Base-by-base conservation (phyloP, 495 filamentous ascomycete genomes). In the Lophium mytilinum region DNA sequence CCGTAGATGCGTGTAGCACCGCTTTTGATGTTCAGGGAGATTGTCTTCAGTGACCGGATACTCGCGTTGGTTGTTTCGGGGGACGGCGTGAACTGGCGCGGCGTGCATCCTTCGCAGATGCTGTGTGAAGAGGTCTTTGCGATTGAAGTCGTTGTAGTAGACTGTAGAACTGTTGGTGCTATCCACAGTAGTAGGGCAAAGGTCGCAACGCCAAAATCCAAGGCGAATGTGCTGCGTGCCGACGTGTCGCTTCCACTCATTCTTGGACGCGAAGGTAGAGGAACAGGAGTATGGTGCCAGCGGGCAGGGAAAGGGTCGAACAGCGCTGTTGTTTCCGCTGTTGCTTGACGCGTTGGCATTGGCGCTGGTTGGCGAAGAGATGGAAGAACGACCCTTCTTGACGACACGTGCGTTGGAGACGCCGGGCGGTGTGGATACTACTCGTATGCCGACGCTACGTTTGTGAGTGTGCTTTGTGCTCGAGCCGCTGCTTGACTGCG, bases 181-280 rank as follows among this genome's bases (percentile, higher is more conserved):
- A 51, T 73, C 79, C 68, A 87, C 43, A 15, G 50, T 55, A 4
- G 58, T 90, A 9, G 71, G 68, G 39, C 78, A 80, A 21, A 88
- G 75, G 53, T 87, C 80, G 72, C 92, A 97, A 60, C 86, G 78
- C 80, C 85, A 97, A 73, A 86, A 88, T 45, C 82, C 75, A 9
- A 90, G 77, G 50, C 84, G 80, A 36, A 96, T 75, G 67, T 97
- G 92, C 67, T 95, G 86, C 1, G 86, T 86, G 34, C 72, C 73
- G 62, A 94, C 83, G 68, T 97, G 92, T 0, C 92, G 84, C 69
- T 96, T 94, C 92, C 92, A 97, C 69, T 98, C 93, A 64, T 95
- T 96, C 69, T 96, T 96, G 37, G 87, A 90, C 9, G 83, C 84
- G 66, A 98, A 96, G 0, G 83, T 90, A 62, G 87, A 89, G 7